Conservation (phyloP, 257 asterid genomes). For the Jacaranda mimosifolia region DNA sequence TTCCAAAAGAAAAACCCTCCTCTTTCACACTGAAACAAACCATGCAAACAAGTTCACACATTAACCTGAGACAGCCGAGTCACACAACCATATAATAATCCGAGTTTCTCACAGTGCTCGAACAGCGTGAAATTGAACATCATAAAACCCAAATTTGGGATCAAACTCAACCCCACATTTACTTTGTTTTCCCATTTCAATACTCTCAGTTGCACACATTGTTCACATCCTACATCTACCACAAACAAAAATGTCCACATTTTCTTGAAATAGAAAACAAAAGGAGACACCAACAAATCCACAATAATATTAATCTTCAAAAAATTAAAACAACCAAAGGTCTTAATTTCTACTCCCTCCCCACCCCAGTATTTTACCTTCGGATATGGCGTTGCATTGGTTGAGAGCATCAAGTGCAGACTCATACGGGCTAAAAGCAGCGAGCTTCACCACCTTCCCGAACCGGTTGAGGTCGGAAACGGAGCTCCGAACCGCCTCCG, state of each 20-base stretch:
- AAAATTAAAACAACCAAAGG: background rate
- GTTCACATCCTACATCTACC: background rate
- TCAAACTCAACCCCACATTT: background rate
- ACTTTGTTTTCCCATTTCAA: background rate
- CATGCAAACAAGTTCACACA: background rate
- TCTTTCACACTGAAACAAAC: no score
- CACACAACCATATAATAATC: no score
- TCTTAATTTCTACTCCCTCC: background rate
- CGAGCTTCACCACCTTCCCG: constrained; percentile 80
- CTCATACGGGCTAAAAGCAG: constrained; percentile 74
- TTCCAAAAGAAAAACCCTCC: no score
- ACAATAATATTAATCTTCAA: no score
- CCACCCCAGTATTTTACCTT: constrained; percentile 56
- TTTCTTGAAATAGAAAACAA: background rate
- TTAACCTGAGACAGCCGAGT: no score
- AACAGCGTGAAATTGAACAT: no score
- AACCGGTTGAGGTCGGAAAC: constrained; percentile 75
- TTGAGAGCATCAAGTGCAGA: constrained; percentile 95
- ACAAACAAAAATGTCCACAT: background rate
- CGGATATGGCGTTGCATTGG: constrained; percentile 89
- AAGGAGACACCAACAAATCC: background rate
- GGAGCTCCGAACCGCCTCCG: constrained; percentile 80
- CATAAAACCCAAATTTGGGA: no score
- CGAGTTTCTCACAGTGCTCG: no score
- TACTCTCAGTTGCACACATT: background rate